These are phyloP conservation scores for Leccinum disarticulatum DNA, from an alignment of 768 basidiomycete species.

Conservation along the genomic window DNA sequence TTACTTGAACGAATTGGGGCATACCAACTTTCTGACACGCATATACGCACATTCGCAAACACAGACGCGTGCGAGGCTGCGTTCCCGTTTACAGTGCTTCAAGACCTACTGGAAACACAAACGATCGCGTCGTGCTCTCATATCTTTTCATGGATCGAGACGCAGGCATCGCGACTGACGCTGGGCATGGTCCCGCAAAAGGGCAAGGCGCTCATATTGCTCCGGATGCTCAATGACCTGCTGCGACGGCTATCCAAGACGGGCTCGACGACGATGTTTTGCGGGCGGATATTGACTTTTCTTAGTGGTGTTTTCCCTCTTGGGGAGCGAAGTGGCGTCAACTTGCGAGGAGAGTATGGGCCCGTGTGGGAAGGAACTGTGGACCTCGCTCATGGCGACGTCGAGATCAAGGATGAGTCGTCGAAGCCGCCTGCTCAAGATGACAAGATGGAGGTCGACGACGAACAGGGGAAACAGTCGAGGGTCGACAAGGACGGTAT, in stretches of 20 bases:
- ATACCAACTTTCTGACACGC: conserved; percentile 2
- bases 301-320: conserved; percentile 83
- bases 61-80: conserved; percentile 76
- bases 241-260: conserved; percentile 85
- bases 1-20: not conserved
- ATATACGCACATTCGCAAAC: not conserved
- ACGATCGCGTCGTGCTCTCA: conserved; percentile 84
- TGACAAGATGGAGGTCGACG: conserved; percentile 67
- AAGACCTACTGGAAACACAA: conserved; percentile 83
- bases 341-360: conserved; percentile 85
- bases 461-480: conserved; percentile 36
- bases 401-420: conserved; percentile 32
- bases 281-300: conserved; percentile 86
- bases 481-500: conserved; percentile 64
- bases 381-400: conserved; percentile 36
- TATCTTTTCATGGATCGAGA: conserved; percentile 87
- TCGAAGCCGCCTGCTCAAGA: conserved; percentile 34
- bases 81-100: conserved; percentile 71
- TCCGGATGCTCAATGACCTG: conserved; percentile 85
- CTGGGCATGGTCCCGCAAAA: conserved; percentile 81
- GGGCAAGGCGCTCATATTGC: conserved; percentile 81
- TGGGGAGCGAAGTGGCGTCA: conserved; percentile 89
- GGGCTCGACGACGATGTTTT: conserved; percentile 81
- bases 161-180: conserved; percentile 66
- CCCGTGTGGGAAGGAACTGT: conserved; percentile 72